Evolutionary conservation across 179 eudicot genomes (phyloP).

Genomic region (Spergularia azorica): DNA sequence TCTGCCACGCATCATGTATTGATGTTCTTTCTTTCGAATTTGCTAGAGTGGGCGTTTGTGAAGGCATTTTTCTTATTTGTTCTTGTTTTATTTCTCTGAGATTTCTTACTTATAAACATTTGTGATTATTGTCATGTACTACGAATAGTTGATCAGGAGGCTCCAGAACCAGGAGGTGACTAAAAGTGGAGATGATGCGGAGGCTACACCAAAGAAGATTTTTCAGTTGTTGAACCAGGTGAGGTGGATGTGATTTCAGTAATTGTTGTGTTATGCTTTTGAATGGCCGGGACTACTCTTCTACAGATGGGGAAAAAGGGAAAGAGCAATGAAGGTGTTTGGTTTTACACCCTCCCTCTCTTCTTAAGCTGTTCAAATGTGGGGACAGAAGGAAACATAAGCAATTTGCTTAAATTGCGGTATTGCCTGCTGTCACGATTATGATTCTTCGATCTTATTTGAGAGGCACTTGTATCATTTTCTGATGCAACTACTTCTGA

Average conservation of each 20-base stretch:
- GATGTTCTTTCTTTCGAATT: too few species aligned
- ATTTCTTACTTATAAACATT: background rate
- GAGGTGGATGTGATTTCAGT: conserved; percentile 7
- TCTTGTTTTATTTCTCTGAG: background rate
- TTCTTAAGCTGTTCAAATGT: background rate
- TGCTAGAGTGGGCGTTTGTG: too few species aligned
- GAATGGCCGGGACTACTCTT: background rate
- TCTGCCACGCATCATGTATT: too few species aligned
- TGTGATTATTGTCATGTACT: conserved; percentile 15
- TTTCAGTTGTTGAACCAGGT: conserved; percentile 95
- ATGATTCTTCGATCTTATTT: background rate
- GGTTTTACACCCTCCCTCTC: background rate
- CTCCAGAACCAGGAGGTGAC: conserved; percentile 67
- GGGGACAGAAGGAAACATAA: background rate
- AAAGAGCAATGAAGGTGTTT: background rate
- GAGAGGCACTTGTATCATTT: background rate
- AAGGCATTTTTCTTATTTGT: background rate
- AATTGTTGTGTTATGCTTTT: conserved; percentile 1
- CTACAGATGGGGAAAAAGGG: background rate
- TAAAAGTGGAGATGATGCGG: conserved; percentile 61
- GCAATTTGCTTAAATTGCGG: background rate
- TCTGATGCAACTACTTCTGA: background rate
- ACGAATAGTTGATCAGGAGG: conserved; percentile 68
- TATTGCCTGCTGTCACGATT: background rate
- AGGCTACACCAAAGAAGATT: conserved; percentile 69